Evolutionary conservation across 2,329 filamentous ascomycete species (phyloP).

Genomic region (Cercospora sojina): DNA sequence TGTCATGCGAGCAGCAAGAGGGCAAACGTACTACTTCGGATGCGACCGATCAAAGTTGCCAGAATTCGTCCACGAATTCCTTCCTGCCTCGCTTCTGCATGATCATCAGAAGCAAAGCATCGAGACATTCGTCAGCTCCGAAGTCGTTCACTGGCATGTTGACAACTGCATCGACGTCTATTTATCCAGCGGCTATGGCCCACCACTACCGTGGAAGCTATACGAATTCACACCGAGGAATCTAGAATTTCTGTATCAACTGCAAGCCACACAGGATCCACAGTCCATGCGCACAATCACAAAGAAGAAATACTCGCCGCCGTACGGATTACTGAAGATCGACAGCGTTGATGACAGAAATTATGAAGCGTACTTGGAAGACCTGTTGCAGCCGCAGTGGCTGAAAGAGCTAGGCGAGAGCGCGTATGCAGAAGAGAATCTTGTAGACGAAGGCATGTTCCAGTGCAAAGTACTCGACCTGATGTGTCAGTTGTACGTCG

Average conservation of each 20-base stretch:
- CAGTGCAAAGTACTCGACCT: conserved; percentile 44
- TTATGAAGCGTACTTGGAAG: conserved; percentile 48
- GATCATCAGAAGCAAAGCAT: conserved; percentile 45
- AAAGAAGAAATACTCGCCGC: conserved; percentile 45
- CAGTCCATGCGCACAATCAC: conserved; percentile 29
- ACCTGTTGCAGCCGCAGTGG: conserved; percentile 43
- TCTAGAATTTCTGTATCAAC: conserved; percentile 42
- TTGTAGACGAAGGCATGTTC: conserved; percentile 42
- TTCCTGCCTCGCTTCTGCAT: conserved; percentile 35
- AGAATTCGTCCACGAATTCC: conserved; percentile 46
- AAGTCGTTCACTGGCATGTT: conserved; percentile 37
- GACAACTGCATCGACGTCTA: conserved; percentile 43
- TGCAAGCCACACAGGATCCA: conserved; percentile 45
- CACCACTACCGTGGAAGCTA: conserved; percentile 46
- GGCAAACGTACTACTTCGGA: conserved; percentile 43
- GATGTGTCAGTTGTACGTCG: conserved; percentile 38
- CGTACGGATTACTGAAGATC: conserved; percentile 48
- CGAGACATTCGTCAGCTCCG: conserved; percentile 42
- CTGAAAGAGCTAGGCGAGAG: conserved; percentile 45
- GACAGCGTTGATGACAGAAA: conserved; percentile 46
- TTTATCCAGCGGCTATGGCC: conserved; percentile 46
- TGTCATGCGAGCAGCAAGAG: conserved; percentile 39
- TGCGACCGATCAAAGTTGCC: conserved; percentile 50
- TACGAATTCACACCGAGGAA: conserved; percentile 49
- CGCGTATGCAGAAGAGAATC: conserved; percentile 48